Base-by-base conservation (phyloP, 257 asterid genomes). In the Echium plantagineum region DNA sequence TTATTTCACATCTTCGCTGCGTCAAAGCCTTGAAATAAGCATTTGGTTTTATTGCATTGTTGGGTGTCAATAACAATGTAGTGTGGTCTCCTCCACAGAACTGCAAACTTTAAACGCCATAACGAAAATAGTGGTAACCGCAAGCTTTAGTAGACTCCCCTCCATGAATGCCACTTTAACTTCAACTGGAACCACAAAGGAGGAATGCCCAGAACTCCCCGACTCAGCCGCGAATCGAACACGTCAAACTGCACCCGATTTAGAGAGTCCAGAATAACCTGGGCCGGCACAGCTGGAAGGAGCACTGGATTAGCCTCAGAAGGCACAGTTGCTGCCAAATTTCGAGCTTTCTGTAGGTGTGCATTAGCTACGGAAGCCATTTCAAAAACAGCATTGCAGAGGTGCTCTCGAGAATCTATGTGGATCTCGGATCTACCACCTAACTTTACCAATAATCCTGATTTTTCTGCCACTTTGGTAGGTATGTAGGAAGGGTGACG, bases 331-430 rank as follows among this genome's bases (percentile, higher is more conserved):
- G 61, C 83, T 5, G 81, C 76, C 76, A 91, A 73, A n/a, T 78
- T 72, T 2, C 85, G 95, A 16, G 98, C 96, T 61, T 88, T 91
- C 76, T 75, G 64, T 79, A 91, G 38, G 76, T 88, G 98, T 2
- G 85, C 68, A 65, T 91, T 77, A 22, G 96, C 96, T 32, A 88
- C 86, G 35, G 98, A 85, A 1, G 98, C 98, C 77, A 91, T 85
- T 61, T 91, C 98, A 67, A 82, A 91, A 52, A 88, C 95, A 26
- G 81, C 90, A 67, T 73, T 63, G 16, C 84, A 72, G 10, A 90
- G 59, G 24, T 76, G 81, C 80, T 90, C 95, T 5, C 76, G 83
- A 7, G 89, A 80, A 68, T 83, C 96, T 55, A 76, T 38, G 21
- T 69, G 75, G 59, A 82, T 79, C 62, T 78, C 94, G 3, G 63